Conservation (phyloP, 2,329 filamentous ascomycete species). For the Alternaria arbusti region DNA sequence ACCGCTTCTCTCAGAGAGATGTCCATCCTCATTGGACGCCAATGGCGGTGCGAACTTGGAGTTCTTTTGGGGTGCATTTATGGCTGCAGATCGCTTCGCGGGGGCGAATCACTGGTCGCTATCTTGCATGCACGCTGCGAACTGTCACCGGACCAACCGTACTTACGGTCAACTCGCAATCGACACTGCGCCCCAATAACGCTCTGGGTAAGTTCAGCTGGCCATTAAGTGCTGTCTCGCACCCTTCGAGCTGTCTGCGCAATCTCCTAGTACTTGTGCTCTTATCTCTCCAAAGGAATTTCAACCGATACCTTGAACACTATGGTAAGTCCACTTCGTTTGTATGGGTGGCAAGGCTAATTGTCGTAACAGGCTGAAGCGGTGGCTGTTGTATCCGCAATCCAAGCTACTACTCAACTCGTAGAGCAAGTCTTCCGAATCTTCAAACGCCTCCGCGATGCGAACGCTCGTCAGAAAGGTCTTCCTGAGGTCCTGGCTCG, state of each 20-base stretch:
- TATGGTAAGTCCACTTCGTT: not conserved
- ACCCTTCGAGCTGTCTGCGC: not conserved
- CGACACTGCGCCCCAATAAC: conserved; percentile 3
- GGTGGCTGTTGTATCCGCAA: not conserved
- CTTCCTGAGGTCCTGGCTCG: not conserved
- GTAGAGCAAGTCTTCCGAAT: conserved; percentile 16
- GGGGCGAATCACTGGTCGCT: not conserved
- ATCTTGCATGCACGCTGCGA: conserved; percentile 5
- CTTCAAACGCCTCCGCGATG: conserved; percentile 16
- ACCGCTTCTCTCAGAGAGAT: not conserved
- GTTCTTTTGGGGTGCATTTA: not conserved
- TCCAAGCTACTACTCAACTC: conserved; percentile 7
- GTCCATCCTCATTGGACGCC: not conserved
- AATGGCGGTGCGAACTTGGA: not conserved
- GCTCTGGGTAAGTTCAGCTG: not conserved
- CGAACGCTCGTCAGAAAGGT: conserved; percentile 17
- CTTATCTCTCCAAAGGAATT: not conserved
- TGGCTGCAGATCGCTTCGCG: conserved; percentile 5
- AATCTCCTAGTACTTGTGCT: not conserved
- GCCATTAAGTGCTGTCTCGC: not conserved
- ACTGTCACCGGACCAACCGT: conserved; percentile 3
- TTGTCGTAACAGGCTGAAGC: not conserved
- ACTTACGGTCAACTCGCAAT: not conserved
- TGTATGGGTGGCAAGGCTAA: not conserved
- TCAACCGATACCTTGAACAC: not conserved